Evolutionary conservation across 225 moss, liverwort and hornwort genomes (phyloP), one percentile per base, ranked within the genome.

Genomic region (Pseudoscleropodium purum): DNA sequence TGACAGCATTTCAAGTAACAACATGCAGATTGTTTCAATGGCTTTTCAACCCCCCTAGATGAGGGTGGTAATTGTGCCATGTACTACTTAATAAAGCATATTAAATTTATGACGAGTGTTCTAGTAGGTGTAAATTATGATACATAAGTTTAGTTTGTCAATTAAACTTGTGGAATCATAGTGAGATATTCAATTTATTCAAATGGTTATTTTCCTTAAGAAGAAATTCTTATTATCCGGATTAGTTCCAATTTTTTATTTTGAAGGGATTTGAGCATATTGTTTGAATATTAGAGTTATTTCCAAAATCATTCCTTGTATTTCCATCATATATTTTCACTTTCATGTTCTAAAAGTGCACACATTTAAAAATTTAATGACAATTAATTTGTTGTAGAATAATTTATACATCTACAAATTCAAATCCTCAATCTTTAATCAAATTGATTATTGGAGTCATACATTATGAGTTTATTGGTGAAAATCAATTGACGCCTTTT

Each of bases 351-450:
- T 17, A 4, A 49, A 31, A 19, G 12, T 75, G 7, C 0, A 0
- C 5, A 20, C 2, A 31, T 75, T 31, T 33, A 19, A 33, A 49
- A 30, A 12, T 33, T 33, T 20, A 33, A 75, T 75, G 49, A 20
- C 0, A 12, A 0, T 7, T 75, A 1, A 7, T 49, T 1, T 30
- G 3, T 31, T 12, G 6, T 31, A 31, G 19, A 75, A 75, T 75
- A 49, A 33, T 7, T 49, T 75, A 4, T 1, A 0, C 19, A 75
- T 20, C 7, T 75, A 74, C 30, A 30, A 43, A 43, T 29, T 73
- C 9, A 73, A 41, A 72, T 74, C 10, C 2, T 45, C 3, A 18
- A 45, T 47, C 18, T 25, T 73, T 17, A 29, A 45, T 43, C 3
- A 43, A 41, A 43, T 27, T 27, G 27, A 29, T 43, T 11, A 74